Evolutionary conservation across 495 filamentous ascomycete genomes (phyloP).

Genomic region (Hyphodiscus hymeniophilus): DNA sequence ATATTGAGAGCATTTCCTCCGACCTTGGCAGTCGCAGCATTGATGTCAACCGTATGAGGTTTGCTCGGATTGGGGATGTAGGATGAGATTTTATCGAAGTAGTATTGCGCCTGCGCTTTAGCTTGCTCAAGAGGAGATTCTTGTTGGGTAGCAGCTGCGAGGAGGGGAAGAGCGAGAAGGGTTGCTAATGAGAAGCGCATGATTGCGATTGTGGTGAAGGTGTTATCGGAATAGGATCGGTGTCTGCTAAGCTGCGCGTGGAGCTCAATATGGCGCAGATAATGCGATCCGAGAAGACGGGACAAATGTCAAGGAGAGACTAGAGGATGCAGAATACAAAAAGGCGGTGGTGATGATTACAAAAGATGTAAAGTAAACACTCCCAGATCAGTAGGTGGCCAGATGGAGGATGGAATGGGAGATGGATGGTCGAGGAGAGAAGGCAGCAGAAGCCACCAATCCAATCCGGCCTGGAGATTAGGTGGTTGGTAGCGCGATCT

Average conservation of each 20-base stretch:
- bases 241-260: neutral
- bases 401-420: neutral
- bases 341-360: neutral
- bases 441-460: neutral
- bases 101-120: conserved; percentile 47
- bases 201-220: conserved; percentile 21
- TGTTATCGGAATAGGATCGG: neutral
- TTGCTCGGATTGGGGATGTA: conserved; percentile 45
- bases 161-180: conserved; percentile 56
- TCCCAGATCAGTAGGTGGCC: neutral
- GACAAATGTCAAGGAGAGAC: neutral
- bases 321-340: neutral
- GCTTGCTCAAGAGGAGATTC: conserved; percentile 42
- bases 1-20: conserved; percentile 44
- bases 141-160: conserved; percentile 61
- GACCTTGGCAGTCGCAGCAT: conserved; percentile 40
- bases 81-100: conserved; percentile 51
- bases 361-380: neutral
- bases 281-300: neutral
- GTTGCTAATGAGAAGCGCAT: conserved; percentile 65
- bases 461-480: no score
- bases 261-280: neutral
- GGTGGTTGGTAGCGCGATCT: no score
- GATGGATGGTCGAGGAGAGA: neutral
- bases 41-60: conserved; percentile 21